phyloP scores from a whole-genome alignment of 495 filamentous ascomycete genomes.

The Xylona heveae region DNA sequence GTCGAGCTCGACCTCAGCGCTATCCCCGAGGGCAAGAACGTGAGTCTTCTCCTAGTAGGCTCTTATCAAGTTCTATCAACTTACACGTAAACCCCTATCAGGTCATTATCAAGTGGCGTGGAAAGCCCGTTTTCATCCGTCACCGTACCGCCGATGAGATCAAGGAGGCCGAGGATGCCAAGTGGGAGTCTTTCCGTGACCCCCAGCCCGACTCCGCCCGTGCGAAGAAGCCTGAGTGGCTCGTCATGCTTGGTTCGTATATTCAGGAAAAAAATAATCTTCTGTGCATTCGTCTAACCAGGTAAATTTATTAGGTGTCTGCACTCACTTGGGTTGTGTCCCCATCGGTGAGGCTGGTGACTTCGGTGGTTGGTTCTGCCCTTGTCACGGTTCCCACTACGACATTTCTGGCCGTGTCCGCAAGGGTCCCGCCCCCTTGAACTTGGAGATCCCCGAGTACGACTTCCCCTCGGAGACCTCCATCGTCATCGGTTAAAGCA shows the following conservation, averaged over 20 bases:
- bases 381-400: conserved; percentile 99
- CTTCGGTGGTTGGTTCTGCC: conserved; percentile 98
- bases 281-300: not conserved
- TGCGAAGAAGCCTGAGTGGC: conserved; percentile 95
- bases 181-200: conserved; percentile 66
- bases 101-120: conserved; percentile 99
- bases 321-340: conserved; percentile 97
- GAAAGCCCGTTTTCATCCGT: conserved; percentile 99
- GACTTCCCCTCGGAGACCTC: conserved; percentile 24
- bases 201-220: conserved; percentile 80
- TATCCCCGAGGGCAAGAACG: conserved; percentile 99
- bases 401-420: conserved; percentile 94
- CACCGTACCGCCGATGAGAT: conserved; percentile 85
- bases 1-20: conserved; percentile 82
- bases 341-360: conserved; percentile 98
- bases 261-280: not conserved
- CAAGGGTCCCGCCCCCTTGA: conserved; percentile 89
- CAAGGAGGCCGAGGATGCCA: conserved; percentile 56
- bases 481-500: conserved; percentile 22
- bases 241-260: conserved; percentile 83
- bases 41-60: conserved; percentile 22
- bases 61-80: not conserved
- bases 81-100: conserved; percentile 14
- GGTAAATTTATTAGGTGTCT: conserved; percentile 42
- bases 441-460: conserved; percentile 87